Evolutionary conservation across 208 protist genomes (phyloP).

Genomic region (Crithidia acanthocephali): DNA sequence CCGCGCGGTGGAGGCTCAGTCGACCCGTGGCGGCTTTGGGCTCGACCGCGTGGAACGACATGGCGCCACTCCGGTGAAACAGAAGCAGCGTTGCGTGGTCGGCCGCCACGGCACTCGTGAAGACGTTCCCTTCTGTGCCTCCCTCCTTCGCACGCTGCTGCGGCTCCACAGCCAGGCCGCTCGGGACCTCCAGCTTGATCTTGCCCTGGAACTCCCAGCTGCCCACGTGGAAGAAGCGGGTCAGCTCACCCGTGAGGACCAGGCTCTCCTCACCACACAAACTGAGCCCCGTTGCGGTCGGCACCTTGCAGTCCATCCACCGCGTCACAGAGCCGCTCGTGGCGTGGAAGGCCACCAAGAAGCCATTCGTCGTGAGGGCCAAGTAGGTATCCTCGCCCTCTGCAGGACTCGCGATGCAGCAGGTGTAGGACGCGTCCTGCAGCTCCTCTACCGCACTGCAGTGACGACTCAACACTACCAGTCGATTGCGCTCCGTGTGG

Average conservation of each 20-base stretch:
- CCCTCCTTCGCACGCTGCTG: background rate
- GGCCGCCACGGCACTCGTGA: constrained; percentile 18
- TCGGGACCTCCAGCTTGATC: constrained; percentile 36
- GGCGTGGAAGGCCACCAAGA: constrained; percentile 70
- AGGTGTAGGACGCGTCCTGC: constrained; percentile 55
- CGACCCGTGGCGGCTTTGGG: constrained; percentile 15
- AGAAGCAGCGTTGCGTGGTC: constrained; percentile 8
- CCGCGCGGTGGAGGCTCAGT: constrained; percentile 12
- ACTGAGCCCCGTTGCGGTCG: constrained; percentile 40
- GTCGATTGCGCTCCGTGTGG: constrained; percentile 18
- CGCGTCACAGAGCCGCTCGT: constrained; percentile 58
- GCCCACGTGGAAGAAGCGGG: constrained; percentile 63
- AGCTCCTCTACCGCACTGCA: constrained; percentile 74
- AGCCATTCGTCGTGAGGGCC: constrained; percentile 63
- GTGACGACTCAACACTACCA: constrained; percentile 60
- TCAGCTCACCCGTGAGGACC: constrained; percentile 57
- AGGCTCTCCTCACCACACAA: constrained; percentile 37
- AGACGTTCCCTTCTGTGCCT: constrained; percentile 22
- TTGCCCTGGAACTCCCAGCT: constrained; percentile 85
- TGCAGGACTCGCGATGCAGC: constrained; percentile 31
- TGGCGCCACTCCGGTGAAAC: constrained; percentile 13
- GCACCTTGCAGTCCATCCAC: constrained; percentile 93
- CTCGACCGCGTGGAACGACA: constrained; percentile 24
- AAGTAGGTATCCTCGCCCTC: constrained; percentile 40
- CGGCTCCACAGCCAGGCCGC: background rate